phyloP scores from a whole-genome alignment of 2,329 filamentous ascomycete genomes.

The Phyllosticta paracitricarpa region DNA sequence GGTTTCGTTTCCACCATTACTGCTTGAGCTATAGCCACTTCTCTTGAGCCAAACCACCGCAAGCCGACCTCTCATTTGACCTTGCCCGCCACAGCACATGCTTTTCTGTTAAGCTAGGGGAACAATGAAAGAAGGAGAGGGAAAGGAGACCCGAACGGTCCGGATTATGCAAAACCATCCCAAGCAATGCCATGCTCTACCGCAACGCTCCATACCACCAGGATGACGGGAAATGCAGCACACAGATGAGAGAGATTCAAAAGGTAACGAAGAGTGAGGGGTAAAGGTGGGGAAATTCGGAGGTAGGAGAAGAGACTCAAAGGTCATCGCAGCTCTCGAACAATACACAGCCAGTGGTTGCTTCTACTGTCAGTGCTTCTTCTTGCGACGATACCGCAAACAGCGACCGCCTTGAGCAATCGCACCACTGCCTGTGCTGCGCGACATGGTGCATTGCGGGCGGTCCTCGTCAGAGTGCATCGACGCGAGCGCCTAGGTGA shows the following conservation, averaged over 20 bases:
- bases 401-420: conserved; percentile 47
- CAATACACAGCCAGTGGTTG: not conserved
- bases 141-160: not conserved
- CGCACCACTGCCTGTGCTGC: conserved; percentile 46
- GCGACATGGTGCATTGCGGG: conserved; percentile 81
- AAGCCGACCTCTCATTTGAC: not conserved
- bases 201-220: not conserved
- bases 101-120: not conserved
- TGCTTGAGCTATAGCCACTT: not conserved
- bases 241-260: not conserved
- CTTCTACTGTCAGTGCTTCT: conserved; percentile 4
- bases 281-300: not conserved
- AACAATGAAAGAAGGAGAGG: not conserved
- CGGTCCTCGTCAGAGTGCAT: conserved; percentile 71
- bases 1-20: not conserved
- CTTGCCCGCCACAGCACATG: not conserved
- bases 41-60: not conserved
- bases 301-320: not conserved
- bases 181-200: not conserved
- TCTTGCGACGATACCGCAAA: conserved; percentile 26
- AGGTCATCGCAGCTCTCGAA: not conserved
- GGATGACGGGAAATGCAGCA: not conserved
- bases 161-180: not conserved
- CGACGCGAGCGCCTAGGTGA: conserved; percentile 61
- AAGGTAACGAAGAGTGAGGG: not conserved